Base-by-base conservation (phyloP, 164 flowering plant genomes). In the Stephania yunnanensis region DNA sequence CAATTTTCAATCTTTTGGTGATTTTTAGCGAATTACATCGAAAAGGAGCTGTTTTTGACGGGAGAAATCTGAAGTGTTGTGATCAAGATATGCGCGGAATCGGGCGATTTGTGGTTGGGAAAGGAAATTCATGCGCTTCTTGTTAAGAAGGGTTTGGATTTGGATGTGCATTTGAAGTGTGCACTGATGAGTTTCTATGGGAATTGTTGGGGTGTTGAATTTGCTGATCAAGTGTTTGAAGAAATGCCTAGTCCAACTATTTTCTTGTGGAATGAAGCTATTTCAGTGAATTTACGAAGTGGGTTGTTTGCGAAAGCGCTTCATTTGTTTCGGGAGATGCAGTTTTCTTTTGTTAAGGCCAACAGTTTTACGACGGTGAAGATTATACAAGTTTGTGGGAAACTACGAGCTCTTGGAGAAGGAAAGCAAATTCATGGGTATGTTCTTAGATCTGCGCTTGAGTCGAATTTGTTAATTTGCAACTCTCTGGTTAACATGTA, bases 351-450 rank as follows among this genome's bases (percentile, higher is more conserved):
- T 46, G 80, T 79, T 11, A 82, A 80, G 71, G 82, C 87, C 46
- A 80, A 80, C 22, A 53, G 72, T 46, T 75, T 42, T 30, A 82
- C 84, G 1, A 69, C 88, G 68, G 80, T 81, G 20, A 88, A 83
- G 78, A 79, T 84, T 70, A 78, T 91, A 55, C 92, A 89, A 81
- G 89, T 86, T 13, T 87, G 96, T 74, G 83, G 83, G 11, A 85
- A 82, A 73, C 17, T 81, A 45, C 81, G 81, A 78, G 89, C 82
- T 78, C 79, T 87, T 2, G 65, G 83, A 68, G 83, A 80, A 78
- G 93, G 90, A 50, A 86, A 78, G 78, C 89, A 91, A 79, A 84
- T 89, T 70, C 93, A 89, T 84, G 92, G 87, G 76, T 86, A 86
- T 80, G 86, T 86, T 71, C 71, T 87, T 25, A 74, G 85, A 72